Conservation (phyloP, 225 moss, liverwort and hornwort species). For the Physcomitrium patens region DNA sequence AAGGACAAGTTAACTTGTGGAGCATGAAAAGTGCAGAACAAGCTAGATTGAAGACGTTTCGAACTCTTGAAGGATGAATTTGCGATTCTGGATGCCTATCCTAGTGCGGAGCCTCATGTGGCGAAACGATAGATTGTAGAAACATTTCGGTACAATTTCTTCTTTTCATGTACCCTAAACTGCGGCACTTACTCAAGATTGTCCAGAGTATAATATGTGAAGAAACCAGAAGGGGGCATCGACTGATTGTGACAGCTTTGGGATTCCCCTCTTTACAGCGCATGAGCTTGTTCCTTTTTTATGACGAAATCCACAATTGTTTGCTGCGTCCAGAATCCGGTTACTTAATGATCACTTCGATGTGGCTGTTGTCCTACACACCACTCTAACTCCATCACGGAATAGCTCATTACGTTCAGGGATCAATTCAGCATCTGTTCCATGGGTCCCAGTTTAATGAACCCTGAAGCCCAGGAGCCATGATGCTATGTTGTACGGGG, state of each 20-base stretch:
- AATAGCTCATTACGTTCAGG: constrained; percentile 4
- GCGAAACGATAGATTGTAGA: constrained; percentile 8
- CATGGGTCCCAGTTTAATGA: constrained; percentile 3
- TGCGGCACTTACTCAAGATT: too few relatives aligned
- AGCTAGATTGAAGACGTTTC: not conserved
- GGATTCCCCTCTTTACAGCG: not conserved
- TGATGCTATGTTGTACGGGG: too few relatives aligned
- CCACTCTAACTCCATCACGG: not conserved
- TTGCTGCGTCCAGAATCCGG: not conserved
- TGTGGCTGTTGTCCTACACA: not conserved
- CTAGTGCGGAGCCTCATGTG: not conserved
- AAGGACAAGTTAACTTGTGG: constrained; percentile 14
- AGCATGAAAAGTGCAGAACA: constrained; percentile 13
- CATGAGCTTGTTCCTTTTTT: not conserved
- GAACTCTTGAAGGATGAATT: not conserved
- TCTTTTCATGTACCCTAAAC: not conserved
- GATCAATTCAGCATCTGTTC: not conserved
- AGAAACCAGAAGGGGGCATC: too few relatives aligned
- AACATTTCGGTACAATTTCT: not conserved
- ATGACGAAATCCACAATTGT: not conserved
- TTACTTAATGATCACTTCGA: constrained; percentile 17
- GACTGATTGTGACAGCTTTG: not conserved
- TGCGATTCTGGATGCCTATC: not conserved
- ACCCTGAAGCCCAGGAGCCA: too few relatives aligned
- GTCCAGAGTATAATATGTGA: too few relatives aligned